Evolutionary conservation across 2,329 filamentous ascomycete genomes (phyloP).

Genomic region (Thelonectria discophora): DNA sequence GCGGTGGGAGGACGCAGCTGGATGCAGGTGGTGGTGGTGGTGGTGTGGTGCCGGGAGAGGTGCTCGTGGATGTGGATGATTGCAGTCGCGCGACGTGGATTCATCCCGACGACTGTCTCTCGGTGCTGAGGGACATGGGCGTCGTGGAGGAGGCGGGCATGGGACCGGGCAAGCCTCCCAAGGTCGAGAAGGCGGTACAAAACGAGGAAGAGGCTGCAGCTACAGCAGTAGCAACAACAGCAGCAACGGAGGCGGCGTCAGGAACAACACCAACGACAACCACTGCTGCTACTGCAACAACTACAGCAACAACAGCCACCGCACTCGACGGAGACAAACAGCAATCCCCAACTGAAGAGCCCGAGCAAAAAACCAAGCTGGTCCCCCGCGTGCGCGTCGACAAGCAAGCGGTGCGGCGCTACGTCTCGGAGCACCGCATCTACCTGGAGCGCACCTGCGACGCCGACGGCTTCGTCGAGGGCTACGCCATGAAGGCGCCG

Average conservation of each 20-base stretch:
- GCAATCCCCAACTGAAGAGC: slow-evolving; percentile 32
- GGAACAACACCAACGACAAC: slow-evolving; percentile 26
- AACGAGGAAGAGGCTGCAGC: slow-evolving; percentile 30
- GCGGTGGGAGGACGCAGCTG: too few species aligned
- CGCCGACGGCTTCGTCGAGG: slow-evolving; percentile 76
- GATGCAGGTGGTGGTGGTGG: slow-evolving; percentile 17
- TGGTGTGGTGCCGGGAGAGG: slow-evolving; percentile 43
- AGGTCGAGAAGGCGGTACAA: slow-evolving; percentile 17
- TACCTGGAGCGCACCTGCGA: slow-evolving; percentile 74
- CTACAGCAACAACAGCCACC: slow-evolving; percentile 25
- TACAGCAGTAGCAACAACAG: slow-evolving; percentile 20
- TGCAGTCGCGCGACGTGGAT: slow-evolving; percentile 86
- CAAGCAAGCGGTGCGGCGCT: slow-evolving; percentile 68
- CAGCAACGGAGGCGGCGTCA: slow-evolving; percentile 27
- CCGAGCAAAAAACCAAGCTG: slow-evolving; percentile 42
- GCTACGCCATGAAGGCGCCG: slow-evolving; percentile 64
- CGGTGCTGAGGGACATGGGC: slow-evolving; percentile 81
- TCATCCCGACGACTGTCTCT: slow-evolving; percentile 81
- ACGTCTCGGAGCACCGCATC: slow-evolving; percentile 71
- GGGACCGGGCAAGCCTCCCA: slow-evolving; percentile 52
- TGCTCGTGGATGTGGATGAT: slow-evolving; percentile 71
- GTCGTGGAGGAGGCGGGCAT: slow-evolving; percentile 68
- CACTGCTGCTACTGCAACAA: slow-evolving; percentile 27
- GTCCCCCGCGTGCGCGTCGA: slow-evolving; percentile 61
- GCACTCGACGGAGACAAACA: slow-evolving; percentile 34